phyloP scores from a whole-genome alignment of 352 stramenopile species.

The Phytophthora aleatoria region DNA sequence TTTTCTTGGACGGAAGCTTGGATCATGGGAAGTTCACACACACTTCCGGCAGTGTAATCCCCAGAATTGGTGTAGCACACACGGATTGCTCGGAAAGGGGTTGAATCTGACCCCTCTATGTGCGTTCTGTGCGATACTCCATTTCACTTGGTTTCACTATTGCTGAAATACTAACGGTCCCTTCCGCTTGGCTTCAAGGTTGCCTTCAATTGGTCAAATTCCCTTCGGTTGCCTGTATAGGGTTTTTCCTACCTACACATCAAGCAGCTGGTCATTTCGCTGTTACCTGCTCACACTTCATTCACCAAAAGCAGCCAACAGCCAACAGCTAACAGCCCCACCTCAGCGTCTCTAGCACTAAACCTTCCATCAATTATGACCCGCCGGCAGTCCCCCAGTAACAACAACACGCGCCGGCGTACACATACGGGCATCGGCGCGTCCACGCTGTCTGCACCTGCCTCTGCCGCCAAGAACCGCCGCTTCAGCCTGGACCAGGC shows the following conservation, averaged over 20 bases:
- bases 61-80: not conserved
- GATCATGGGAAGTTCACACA: too few species aligned
- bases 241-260: slow-evolving; percentile 13
- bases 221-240: not conserved
- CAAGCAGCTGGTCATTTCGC: slow-evolving; percentile 15
- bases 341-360: slow-evolving; percentile 2
- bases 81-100: slow-evolving; percentile 12
- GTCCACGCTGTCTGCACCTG: not conserved
- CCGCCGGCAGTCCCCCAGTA: slow-evolving; percentile 3
- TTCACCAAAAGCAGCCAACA: slow-evolving; percentile 13
- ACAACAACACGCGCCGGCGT: slow-evolving; percentile 12
- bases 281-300: slow-evolving; percentile 11
- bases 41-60: too few species aligned
- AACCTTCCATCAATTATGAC: slow-evolving; percentile 10
- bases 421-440: slow-evolving; percentile 11
- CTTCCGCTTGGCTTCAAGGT: slow-evolving; percentile 19
- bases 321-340: slow-evolving; percentile 4
- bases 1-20: too few species aligned
- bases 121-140: slow-evolving; percentile 12
- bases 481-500: slow-evolving; percentile 38
- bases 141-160: slow-evolving; percentile 14
- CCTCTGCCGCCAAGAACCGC: slow-evolving; percentile 17
- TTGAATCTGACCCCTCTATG: not conserved
- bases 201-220: slow-evolving; percentile 3
- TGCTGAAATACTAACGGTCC: not conserved